phyloP scores from a whole-genome alignment of 768 basidiomycete species.

The Psilocybe cubensis region DNA sequence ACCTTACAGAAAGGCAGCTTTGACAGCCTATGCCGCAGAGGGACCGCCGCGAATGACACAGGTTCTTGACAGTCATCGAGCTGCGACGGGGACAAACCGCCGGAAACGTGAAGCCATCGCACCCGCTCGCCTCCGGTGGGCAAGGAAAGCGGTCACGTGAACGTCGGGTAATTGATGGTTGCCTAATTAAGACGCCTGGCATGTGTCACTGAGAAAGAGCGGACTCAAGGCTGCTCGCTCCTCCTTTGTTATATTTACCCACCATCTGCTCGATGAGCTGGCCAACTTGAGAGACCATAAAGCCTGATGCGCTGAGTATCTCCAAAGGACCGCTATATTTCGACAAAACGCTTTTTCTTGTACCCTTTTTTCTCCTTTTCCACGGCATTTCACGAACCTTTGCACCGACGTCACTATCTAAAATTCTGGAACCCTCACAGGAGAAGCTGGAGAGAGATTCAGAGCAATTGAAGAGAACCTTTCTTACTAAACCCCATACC shows the following conservation, averaged over 20 bases:
- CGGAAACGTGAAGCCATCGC: neutral
- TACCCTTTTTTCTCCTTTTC: neutral
- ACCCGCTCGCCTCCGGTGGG: too few relatives aligned
- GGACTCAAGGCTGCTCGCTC: conserved; percentile 12
- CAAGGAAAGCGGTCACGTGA: conserved; percentile 5
- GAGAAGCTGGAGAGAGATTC: neutral
- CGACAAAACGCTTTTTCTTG: neutral
- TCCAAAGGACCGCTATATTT: neutral
- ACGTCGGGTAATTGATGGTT: neutral
- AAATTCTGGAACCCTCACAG: neutral
- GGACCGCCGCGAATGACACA: neutral
- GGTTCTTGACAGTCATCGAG: neutral
- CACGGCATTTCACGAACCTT: neutral
- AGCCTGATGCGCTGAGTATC: conserved; percentile 6
- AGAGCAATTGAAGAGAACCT: neutral
- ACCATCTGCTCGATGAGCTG: conserved; percentile 18
- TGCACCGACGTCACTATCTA: neutral
- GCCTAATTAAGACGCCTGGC: conserved; percentile 16
- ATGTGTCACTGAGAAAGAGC: conserved; percentile 20
- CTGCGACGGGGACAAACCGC: neutral
- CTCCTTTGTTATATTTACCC: conserved; percentile 14
- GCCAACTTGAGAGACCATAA: neutral
- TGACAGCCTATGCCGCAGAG: neutral
- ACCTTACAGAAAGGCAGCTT: too few relatives aligned
- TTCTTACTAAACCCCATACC: neutral